Evolutionary conservation across 1,284 basidiomycete species (phyloP), one percentile per base, ranked within the genome.

Genomic region (Sparassis latifolia): DNA sequence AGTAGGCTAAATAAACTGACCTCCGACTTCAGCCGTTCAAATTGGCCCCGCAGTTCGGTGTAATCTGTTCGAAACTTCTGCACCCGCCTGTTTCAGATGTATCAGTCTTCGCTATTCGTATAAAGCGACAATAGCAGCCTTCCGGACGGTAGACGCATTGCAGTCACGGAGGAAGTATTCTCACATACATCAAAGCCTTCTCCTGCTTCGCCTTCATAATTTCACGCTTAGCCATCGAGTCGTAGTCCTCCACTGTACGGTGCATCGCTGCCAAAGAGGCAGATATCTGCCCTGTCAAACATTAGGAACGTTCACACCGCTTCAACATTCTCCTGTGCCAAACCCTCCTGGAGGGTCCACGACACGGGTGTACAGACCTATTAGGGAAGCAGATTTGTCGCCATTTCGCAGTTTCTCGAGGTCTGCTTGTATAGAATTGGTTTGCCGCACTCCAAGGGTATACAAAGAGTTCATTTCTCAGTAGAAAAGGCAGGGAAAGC

Each of bases 131-230:
- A 35, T 31, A 12, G 27, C 6, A 35, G 30, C 44, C 27, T 28
- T 44, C 30, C 20, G 31, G 5, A 20, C 31, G 20, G 33, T 27
- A 7, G 32, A n/a, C 10, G 31, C 30, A n/a, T 20, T 4, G n/a
- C 28, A 28, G 12, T 9, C 12, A 33, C 7, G 2, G 42, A 40
- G 27, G n/a, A 29, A 38, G 10, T 3, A 45, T 38, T 27, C 30
- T 33, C 12, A 70, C 82, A 62, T 63, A 94, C 92, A 89, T 86
- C 65, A 89, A 78, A 0, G 93, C 95, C 70, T 97, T 97, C 73
- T 96, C 93, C 66, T 92, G 84, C 69, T 96, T 96, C 40, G 89
- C 85, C 59, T 91, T 92, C 48, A 96, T 89, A 62, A 97, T 92
- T 68, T 97, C 94, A 56, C 93, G 79, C 71, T 87, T 89, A 0